Base-by-base conservation (phyloP, 257 asterid genomes). In the Scutellaria minor region DNA sequence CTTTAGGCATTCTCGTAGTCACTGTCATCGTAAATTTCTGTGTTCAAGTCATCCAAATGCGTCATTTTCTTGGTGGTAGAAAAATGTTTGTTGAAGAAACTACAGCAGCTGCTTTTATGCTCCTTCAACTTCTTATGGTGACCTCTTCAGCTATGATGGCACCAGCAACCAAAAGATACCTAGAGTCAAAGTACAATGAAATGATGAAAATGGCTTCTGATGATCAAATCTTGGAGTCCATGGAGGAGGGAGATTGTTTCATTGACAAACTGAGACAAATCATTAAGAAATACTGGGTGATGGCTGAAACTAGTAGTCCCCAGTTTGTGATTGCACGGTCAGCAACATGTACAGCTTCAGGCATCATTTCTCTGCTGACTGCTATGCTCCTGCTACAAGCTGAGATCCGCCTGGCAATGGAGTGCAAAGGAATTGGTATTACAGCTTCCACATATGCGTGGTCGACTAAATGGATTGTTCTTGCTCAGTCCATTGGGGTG, bases 311-410 rank as follows among this genome's bases (percentile, higher is more conserved):
- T 8, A 71, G 85, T 14, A 47, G 75, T 64, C 85, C 85, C 20
- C 82, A 81, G 62, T 83, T 83, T 60, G 83, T 83, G 73, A 81
- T 83, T 14, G 81, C 83, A 6, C 78, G 87, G 12, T 79, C 84
- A 3, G 82, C 71, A 7, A 63, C 66, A 14, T 74, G 77, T 35
- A 57, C 75, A 10, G 53, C 79, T 40, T 71, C 83, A 6, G 75
- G 79, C 2, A 53, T 60, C 54, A 13, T 76, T 24, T 62, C 61
- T 8, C 24, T 69, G 54, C 15, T 69, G 61, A 47, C 62, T 42
- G 61, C 72, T 48, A 35, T 62, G 6, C 7, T 46, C 14, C 37
- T 69, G n/a, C 8, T 44, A 15, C 58, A 51, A 44, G 55, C 65
- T 46, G 52, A 76, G 65, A 31, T 61, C 18, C 39, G 31, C 18